Percentiles rank a stretch among this genome's conserved stretches.
Conservation (phyloP, 345 rosid species). For the Eucalyptus tenuipes region DNA sequence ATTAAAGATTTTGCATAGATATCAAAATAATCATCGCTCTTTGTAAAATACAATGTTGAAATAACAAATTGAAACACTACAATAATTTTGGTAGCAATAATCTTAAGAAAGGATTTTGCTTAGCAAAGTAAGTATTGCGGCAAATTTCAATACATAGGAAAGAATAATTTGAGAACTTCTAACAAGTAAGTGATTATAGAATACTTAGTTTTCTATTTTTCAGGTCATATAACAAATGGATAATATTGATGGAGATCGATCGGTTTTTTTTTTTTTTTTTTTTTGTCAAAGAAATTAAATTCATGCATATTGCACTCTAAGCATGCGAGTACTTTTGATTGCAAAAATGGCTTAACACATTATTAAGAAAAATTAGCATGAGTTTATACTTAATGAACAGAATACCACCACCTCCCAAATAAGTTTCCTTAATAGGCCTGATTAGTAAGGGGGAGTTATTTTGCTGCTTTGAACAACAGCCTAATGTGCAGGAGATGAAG, state of each 20-base stretch:
- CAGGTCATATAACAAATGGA: neutral
- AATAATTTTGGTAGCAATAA: too few species aligned
- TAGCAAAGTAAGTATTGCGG: too few species aligned
- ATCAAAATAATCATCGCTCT: neutral
- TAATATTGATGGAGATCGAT: fast-evolving
- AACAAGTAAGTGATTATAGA: neutral
- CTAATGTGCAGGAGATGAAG: neutral
- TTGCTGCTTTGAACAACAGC: neutral
- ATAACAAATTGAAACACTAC: neutral
- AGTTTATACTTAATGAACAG: neutral
- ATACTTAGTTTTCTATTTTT: too few species aligned
- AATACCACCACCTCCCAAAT: neutral
- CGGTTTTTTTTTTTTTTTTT: neutral
- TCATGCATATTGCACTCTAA: neutral
- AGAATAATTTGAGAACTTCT: neutral
- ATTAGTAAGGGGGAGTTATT: neutral
- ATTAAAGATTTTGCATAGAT: neutral
- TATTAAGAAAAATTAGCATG: neutral
- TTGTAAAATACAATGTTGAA: too few species aligned
- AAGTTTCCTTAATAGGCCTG: neutral
- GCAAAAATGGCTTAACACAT: neutral
- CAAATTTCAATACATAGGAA: neutral
- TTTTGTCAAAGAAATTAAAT: neutral
- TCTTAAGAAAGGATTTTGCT: too few species aligned
- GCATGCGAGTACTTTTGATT: neutral